These are phyloP conservation scores for Citrus glauca DNA, from an alignment of 345 rosid species.

Conservation along the genomic window DNA sequence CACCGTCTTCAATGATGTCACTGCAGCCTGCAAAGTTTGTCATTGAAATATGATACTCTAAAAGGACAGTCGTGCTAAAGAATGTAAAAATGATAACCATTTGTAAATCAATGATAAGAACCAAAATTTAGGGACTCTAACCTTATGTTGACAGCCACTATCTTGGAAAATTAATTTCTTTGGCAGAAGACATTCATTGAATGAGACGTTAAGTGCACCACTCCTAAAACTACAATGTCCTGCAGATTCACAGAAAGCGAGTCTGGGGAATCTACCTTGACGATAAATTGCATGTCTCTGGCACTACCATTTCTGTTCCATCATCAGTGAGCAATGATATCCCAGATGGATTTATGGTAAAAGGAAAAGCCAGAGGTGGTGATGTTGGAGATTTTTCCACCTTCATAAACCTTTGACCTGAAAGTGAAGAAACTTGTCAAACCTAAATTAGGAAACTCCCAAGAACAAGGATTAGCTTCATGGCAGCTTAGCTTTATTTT, in stretches of 20 bases:
- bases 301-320: constrained; percentile 56
- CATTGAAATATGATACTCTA: constrained; percentile 2
- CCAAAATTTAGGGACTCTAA: background rate
- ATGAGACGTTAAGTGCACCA: background rate
- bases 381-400: constrained; percentile 84
- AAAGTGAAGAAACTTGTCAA: constrained; percentile 12
- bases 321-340: constrained; percentile 54
- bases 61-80: background rate
- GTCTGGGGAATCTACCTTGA: constrained; percentile 34
- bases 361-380: constrained; percentile 74
- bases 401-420: constrained; percentile 76
- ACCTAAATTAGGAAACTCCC: background rate
- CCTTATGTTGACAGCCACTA: background rate
- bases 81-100: background rate
- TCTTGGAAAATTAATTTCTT: background rate
- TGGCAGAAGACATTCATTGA: background rate
- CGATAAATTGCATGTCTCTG: constrained; percentile 51
- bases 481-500: background rate
- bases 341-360: constrained; percentile 58
- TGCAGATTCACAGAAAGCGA: background rate
- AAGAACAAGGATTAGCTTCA: background rate
- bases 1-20: constrained; percentile 34
- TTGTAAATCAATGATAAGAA: background rate
- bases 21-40: constrained; percentile 39
- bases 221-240: background rate